Evolutionary conservation across 2,329 filamentous ascomycete genomes (phyloP).

Genomic region (Graphilbum sp.): DNA sequence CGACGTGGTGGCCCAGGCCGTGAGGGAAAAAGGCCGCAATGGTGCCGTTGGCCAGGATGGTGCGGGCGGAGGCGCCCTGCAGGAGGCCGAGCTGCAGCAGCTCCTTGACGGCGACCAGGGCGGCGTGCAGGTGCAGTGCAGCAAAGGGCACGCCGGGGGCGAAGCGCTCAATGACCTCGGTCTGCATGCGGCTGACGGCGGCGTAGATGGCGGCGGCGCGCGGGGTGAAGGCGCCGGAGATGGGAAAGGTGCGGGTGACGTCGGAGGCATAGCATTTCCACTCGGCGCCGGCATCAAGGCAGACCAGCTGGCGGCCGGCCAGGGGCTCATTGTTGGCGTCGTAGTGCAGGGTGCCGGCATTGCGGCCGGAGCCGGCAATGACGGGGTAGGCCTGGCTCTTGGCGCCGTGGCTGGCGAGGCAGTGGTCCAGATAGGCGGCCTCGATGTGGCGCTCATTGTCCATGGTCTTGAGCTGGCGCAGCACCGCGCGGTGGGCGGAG

Average conservation of each 20-base stretch:
- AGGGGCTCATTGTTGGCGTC: conserved; percentile 61
- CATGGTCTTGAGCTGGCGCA: conserved; percentile 44
- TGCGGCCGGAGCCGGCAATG: conserved; percentile 75
- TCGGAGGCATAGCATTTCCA: conserved; percentile 77
- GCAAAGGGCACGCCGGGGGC: conserved; percentile 55
- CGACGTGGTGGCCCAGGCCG: conserved; percentile 48
- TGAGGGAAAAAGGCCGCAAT: conserved; percentile 50
- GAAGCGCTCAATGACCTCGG: conserved; percentile 51
- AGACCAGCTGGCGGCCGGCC: conserved; percentile 51
- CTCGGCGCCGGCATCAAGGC: conserved; percentile 80
- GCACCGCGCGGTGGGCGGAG: conserved; percentile 57
- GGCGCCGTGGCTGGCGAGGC: conserved; percentile 49
- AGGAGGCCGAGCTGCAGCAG: conserved; percentile 59
- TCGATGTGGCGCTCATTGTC: conserved; percentile 72
- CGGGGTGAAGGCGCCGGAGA: conserved; percentile 49
- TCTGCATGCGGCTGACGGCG: conserved; percentile 69
- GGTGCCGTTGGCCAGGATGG: conserved; percentile 35
- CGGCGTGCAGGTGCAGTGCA: conserved; percentile 56
- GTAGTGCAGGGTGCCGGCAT: conserved; percentile 79
- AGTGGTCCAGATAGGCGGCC: conserved; percentile 57
- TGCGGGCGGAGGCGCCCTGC: conserved; percentile 38
- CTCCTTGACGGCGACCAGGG: conserved; percentile 54
- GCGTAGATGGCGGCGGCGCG: conserved; percentile 61
- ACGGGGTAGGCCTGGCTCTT: conserved; percentile 70
- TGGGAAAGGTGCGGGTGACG: conserved; percentile 74